phyloP scores from a whole-genome alignment of 2,329 filamentous ascomycete genomes.

The Fusarium pilosicola region DNA sequence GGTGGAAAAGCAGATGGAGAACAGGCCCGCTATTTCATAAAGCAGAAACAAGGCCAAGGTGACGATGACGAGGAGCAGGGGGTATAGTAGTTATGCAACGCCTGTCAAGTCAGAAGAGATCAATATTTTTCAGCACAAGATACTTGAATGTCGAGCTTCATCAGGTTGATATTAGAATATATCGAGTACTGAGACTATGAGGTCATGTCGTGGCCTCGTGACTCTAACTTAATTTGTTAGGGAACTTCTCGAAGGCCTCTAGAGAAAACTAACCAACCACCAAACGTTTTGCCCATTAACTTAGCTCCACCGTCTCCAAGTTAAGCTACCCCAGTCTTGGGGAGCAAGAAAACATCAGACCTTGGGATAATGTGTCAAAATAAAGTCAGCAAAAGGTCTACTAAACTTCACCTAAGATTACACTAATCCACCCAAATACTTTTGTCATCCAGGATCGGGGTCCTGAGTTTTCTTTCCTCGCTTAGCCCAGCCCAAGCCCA shows the following conservation, averaged over 20 bases:
- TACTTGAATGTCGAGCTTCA: neutral
- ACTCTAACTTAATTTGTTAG: conserved; percentile 11
- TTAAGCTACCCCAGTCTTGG: conserved; percentile 1
- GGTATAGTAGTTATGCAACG: neutral
- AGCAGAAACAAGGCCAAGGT: conserved; percentile 34
- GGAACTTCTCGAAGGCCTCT: conserved; percentile 25
- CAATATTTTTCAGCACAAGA: neutral
- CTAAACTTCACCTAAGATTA: rapidly evolving
- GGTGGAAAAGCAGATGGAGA: conserved; percentile 1
- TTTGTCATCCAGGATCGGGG: rapidly evolving
- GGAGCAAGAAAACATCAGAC: neutral
- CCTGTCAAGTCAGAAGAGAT: neutral
- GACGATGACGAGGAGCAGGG: conserved; percentile 1
- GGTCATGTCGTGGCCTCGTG: conserved; percentile 39
- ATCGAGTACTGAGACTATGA: conserved; percentile 26
- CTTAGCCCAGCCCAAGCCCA: conserved; percentile 5
- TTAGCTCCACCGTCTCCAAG: conserved; percentile 15
- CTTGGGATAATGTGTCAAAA: neutral
- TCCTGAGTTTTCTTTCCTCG: neutral
- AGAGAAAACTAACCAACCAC: conserved; percentile 12
- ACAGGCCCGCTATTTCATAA: conserved; percentile 27
- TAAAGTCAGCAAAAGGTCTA: rapidly evolving
- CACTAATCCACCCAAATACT: rapidly evolving
- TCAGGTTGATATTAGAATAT: neutral
- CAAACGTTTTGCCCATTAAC: conserved; percentile 8